A percentile compares a stretch with the other conserved stretches of the same genome.
These are phyloP conservation scores for Claviceps pusilla DNA, from an alignment of 2,329 filamentous ascomycete genomes.

Conservation along the genomic window DNA sequence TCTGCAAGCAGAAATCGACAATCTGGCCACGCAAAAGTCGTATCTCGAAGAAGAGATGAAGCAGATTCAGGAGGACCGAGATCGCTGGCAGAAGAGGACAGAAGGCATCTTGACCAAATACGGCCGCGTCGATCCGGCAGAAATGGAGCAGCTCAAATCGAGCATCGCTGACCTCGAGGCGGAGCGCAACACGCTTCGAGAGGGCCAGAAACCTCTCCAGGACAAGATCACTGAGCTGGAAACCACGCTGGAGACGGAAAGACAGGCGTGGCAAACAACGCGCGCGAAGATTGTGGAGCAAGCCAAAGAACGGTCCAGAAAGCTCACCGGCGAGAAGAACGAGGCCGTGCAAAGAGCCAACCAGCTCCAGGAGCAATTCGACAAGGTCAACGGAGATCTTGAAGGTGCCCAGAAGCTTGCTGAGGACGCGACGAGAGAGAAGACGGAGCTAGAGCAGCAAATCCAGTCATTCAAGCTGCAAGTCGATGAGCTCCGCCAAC, in stretches of 20 bases:
- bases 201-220: constrained; percentile 35
- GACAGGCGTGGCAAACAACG: constrained; percentile 36
- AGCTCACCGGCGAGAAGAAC: constrained; percentile 38
- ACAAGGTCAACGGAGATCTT: constrained; percentile 38
- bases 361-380: constrained; percentile 35
- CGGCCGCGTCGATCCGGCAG: constrained; percentile 83
- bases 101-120: constrained; percentile 95
- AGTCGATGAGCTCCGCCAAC: constrained; percentile 23
- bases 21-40: constrained; percentile 67
- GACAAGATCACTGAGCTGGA: constrained; percentile 38
- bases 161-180: constrained; percentile 51
- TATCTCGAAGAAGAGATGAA: constrained; percentile 79
- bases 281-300: constrained; percentile 43
- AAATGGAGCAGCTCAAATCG: constrained; percentile 78
- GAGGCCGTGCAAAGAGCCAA: constrained; percentile 37
- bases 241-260: constrained; percentile 36
- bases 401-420: constrained; percentile 28
- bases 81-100: constrained; percentile 89
- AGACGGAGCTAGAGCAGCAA: constrained; percentile 26
- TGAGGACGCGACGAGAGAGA: constrained; percentile 19
- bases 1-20: constrained; percentile 62
- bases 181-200: constrained; percentile 45
- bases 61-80: constrained; percentile 77
- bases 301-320: constrained; percentile 44
- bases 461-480: constrained; percentile 28